These are phyloP conservation scores for Metschnikowia shivogae DNA, from an alignment of 805 yeast genomes.

Conservation along the genomic window DNA sequence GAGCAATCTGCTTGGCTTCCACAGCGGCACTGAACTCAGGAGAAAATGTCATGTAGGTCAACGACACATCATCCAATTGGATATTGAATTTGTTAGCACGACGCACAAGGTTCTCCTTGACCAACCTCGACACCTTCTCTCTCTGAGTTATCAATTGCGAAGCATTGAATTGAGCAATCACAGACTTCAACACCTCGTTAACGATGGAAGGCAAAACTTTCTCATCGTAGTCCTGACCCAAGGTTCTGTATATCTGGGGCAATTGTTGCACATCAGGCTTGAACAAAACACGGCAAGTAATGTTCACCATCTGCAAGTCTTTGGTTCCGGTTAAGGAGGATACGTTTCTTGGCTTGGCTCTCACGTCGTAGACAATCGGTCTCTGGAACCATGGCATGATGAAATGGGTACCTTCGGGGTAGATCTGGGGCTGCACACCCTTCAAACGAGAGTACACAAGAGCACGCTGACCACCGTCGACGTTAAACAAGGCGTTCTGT, in stretches of 20 bases:
- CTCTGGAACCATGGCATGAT: slow-evolving; percentile 93
- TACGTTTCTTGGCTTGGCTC: slow-evolving; percentile 92
- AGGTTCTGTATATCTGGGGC: slow-evolving; percentile 84
- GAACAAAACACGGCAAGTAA: slow-evolving; percentile 95
- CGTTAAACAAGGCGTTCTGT: slow-evolving; percentile 44
- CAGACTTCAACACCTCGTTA: slow-evolving; percentile 92
- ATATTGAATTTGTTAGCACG: slow-evolving; percentile 90
- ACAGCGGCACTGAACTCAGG: slow-evolving; percentile 98
- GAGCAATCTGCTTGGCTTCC: slow-evolving; percentile 98
- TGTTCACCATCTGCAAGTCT: slow-evolving; percentile 98
- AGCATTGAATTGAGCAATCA: slow-evolving; percentile 97
- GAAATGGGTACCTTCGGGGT: slow-evolving; percentile 92
- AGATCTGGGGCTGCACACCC: slow-evolving; percentile 81
- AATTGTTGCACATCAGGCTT: slow-evolving; percentile 77
- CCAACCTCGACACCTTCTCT: slow-evolving; percentile 88
- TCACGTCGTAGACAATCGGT: slow-evolving; percentile 85
- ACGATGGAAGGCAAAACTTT: slow-evolving; percentile 97
- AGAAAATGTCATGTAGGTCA: slow-evolving; percentile 94
- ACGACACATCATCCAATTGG: slow-evolving; percentile 88
- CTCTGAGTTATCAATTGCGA: slow-evolving; percentile 98
- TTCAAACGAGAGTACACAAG: slow-evolving; percentile 83
- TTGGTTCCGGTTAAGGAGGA: slow-evolving; percentile 95
- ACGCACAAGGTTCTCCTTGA: slow-evolving; percentile 84
- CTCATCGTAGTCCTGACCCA: slow-evolving; percentile 94
- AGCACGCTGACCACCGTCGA: slow-evolving; percentile 99